These are phyloP conservation scores for Saxophila tyrrhenica DNA, from an alignment of 495 filamentous ascomycete genomes.

Conservation along the genomic window DNA sequence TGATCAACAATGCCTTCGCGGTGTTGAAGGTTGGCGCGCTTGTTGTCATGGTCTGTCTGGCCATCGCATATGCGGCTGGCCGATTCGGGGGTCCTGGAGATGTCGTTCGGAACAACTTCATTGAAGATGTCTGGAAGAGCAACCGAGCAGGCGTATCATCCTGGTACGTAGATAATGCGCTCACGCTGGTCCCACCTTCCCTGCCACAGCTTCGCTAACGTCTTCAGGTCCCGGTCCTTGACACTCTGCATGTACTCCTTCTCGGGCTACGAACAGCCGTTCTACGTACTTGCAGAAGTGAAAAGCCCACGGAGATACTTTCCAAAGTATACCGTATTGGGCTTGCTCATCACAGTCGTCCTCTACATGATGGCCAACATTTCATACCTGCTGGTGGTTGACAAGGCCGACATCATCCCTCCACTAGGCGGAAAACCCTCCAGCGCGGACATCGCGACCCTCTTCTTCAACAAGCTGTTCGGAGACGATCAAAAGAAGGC, in stretches of 20 bases:
- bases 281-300: slow-evolving; percentile 39
- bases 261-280: slow-evolving; percentile 34
- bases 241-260: slow-evolving; percentile 31
- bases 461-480: slow-evolving; percentile 23
- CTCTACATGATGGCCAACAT: slow-evolving; percentile 29
- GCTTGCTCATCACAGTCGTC: slow-evolving; percentile 31
- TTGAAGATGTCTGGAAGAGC: background rate
- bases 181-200: slow-evolving; percentile 13
- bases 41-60: slow-evolving; percentile 32
- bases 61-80: slow-evolving; percentile 22
- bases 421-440: background rate
- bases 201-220: slow-evolving; percentile 8
- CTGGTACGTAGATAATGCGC: slow-evolving; percentile 1
- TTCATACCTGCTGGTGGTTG: slow-evolving; percentile 24
- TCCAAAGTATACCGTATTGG: slow-evolving; percentile 28
- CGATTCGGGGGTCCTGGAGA: slow-evolving; percentile 4
- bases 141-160: slow-evolving; percentile 9
- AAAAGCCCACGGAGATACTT: slow-evolving; percentile 31
- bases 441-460: slow-evolving; percentile 12
- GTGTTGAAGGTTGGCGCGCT: slow-evolving; percentile 38
- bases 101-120: slow-evolving; percentile 12
- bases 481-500: slow-evolving; percentile 11
- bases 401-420: background rate
- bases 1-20: slow-evolving; percentile 40
- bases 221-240: slow-evolving; percentile 19